These are phyloP conservation scores for Coemansia sp. DNA, from an alignment of 192 early-diverging fungal genomes.

Conservation along the genomic window DNA sequence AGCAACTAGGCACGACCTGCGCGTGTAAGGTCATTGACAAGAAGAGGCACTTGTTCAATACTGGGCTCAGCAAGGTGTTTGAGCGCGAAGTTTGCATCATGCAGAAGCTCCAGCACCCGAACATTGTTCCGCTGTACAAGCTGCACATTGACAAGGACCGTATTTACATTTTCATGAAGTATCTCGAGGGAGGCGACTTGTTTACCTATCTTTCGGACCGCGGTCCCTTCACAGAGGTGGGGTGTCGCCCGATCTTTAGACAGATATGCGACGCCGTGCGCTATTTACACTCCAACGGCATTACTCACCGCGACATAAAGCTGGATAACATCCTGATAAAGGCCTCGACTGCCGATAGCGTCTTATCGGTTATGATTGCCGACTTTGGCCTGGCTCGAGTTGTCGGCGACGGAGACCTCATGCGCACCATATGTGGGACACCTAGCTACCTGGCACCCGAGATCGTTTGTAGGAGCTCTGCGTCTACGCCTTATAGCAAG, in stretches of 20 bases:
- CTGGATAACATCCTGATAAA: conserved; percentile 71
- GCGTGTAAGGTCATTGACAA: conserved; percentile 59
- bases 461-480: conserved; percentile 47
- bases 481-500: conserved; percentile 42
- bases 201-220: conserved; percentile 45
- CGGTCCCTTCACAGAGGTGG: conserved; percentile 38
- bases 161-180: conserved; percentile 58
- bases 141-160: conserved; percentile 48
- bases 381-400: conserved; percentile 70
- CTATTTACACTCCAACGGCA: conserved; percentile 81
- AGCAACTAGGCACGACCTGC: conserved; percentile 42
- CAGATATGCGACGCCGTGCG: conserved; percentile 54
- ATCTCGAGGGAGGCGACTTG: conserved; percentile 53
- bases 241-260: conserved; percentile 51
- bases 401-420: conserved; percentile 48
- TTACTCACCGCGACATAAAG: conserved; percentile 97
- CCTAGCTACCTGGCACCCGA: conserved; percentile 62
- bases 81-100: conserved; percentile 53
- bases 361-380: conserved; percentile 55
- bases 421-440: conserved; percentile 61
- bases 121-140: conserved; percentile 50
- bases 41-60: conserved; percentile 43
- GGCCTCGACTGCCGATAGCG: conserved; percentile 10
- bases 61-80: conserved; percentile 49
- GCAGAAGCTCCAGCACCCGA: conserved; percentile 39